These are phyloP conservation scores for Spergularia azorica DNA, from an alignment of 179 eudicot genomes.

Conservation along the genomic window DNA sequence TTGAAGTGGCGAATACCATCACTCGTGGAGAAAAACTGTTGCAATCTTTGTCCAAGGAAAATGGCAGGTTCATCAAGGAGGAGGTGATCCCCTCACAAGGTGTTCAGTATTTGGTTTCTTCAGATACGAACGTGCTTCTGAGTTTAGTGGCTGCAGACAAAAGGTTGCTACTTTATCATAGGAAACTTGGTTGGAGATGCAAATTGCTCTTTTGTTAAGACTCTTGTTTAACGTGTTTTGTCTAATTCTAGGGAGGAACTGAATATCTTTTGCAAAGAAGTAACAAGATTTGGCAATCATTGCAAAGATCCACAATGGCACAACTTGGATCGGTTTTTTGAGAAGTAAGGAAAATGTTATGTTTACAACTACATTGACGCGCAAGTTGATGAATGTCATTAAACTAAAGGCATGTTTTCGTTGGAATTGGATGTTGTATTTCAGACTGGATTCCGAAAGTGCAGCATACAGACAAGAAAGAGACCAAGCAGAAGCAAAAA, in stretches of 20 bases:
- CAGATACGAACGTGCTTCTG: conserved; percentile 19
- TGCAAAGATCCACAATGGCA: conserved; percentile 99
- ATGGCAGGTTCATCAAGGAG: conserved; percentile 35
- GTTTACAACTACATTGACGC: conserved; percentile 6
- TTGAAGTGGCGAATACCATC: conserved; percentile 42
- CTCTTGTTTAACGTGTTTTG: conserved; percentile 7
- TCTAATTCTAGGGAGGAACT: conserved; percentile 65
- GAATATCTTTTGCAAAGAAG: conserved; percentile 73
- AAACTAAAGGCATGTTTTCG: conserved; percentile 18
- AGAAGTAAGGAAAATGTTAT: conserved; percentile 57
- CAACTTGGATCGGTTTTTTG: conserved; percentile 68
- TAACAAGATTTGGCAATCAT: conserved; percentile 78
- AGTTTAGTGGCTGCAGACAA: conserved; percentile 27
- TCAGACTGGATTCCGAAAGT: conserved; percentile 72
- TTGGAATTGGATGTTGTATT: conserved; percentile 25
- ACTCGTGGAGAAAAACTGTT: conserved; percentile 34
- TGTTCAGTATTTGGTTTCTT: conserved; percentile 36
- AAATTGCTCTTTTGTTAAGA: conserved; percentile 6
- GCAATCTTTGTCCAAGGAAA: conserved; percentile 32
- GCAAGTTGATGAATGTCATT: conserved; percentile 6
- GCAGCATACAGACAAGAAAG: conserved; percentile 45
- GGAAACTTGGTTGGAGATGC: neutral
- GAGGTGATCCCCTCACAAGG: conserved; percentile 35
- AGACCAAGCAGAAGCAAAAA: conserved; percentile 66
- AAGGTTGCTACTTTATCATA: conserved; percentile 25